A percentile compares a stretch with the other conserved stretches of the same genome.
Conservation (phyloP, 2,329 filamentous ascomycete species). For the Venturia asperata region DNA sequence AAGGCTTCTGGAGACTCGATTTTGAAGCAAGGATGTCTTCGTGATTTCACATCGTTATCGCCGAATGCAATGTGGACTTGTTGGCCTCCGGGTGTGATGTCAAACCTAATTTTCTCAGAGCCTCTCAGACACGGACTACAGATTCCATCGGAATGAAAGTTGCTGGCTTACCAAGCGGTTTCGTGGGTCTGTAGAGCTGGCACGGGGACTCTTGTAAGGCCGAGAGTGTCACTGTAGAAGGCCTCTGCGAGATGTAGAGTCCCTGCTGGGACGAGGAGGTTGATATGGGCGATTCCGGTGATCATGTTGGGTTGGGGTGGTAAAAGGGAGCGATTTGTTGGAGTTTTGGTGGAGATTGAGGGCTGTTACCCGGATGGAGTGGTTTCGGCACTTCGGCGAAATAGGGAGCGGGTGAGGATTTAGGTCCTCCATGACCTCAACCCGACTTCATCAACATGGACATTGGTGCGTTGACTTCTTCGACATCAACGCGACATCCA, state of each 20-base stretch:
- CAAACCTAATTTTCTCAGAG: constrained; percentile 37
- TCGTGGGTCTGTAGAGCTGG: constrained; percentile 45
- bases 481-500: too few relatives aligned
- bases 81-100: constrained; percentile 48
- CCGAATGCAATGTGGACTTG: constrained; percentile 52
- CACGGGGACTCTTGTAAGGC: constrained; percentile 46
- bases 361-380: background rate
- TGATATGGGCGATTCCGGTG: constrained; percentile 50
- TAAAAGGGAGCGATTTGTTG: background rate
- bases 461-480: background rate
- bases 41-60: constrained; percentile 37
- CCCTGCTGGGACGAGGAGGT: constrained; percentile 49
- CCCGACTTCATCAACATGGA: background rate
- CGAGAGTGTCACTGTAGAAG: constrained; percentile 52
- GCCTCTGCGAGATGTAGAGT: constrained; percentile 45
- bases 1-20: constrained; percentile 45
- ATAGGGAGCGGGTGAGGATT: background rate
- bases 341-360: background rate
- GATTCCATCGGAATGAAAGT: background rate
- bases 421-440: too few relatives aligned
- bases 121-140: too few relatives aligned
- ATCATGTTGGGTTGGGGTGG: constrained; percentile 37
- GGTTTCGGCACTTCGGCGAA: background rate
- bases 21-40: constrained; percentile 54
- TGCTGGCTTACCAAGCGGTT: constrained; percentile 44